These are phyloP conservation scores for Phyllostachys edulis DNA, from an alignment of 176 grass and related monocot genomes.

Conservation along the genomic window DNA sequence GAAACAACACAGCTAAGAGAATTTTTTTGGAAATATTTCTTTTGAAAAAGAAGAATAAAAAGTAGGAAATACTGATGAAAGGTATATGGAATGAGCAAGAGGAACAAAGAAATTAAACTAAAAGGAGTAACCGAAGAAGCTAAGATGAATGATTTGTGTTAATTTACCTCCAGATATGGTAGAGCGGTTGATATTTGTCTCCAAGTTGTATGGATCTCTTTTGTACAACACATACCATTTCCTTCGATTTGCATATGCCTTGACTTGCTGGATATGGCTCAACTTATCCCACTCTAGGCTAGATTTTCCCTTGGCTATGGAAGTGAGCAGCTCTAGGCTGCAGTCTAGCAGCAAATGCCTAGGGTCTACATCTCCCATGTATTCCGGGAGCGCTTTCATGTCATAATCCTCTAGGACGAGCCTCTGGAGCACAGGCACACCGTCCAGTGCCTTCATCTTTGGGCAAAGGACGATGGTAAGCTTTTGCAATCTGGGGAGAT, in stretches of 20 bases:
- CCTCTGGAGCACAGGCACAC: neutral
- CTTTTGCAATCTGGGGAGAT: neutral
- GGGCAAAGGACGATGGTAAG: neutral
- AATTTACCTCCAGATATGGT: too few relatives aligned
- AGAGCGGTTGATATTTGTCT: neutral
- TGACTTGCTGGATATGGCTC: neutral
- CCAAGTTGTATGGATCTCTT: neutral
- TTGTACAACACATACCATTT: neutral
- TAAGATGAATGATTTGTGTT: neutral
- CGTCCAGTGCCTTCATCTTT: neutral
- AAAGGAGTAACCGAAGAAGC: neutral
- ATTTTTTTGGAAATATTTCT: too few relatives aligned
- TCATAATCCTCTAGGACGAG: neutral
- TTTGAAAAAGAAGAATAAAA: neutral
- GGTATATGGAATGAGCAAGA: too few relatives aligned
- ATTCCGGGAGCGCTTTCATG: neutral
- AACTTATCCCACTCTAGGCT: conserved; percentile 15
- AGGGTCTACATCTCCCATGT: neutral
- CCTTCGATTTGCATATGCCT: neutral
- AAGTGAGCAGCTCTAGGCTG: neutral
- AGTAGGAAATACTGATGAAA: neutral
- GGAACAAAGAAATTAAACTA: neutral
- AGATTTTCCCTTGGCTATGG: neutral
- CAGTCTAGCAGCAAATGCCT: neutral
- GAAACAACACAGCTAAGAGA: neutral